These are phyloP conservation scores for Pterocarpus macrocarpus DNA, from an alignment of 306 rosid species.

Conservation along the genomic window DNA sequence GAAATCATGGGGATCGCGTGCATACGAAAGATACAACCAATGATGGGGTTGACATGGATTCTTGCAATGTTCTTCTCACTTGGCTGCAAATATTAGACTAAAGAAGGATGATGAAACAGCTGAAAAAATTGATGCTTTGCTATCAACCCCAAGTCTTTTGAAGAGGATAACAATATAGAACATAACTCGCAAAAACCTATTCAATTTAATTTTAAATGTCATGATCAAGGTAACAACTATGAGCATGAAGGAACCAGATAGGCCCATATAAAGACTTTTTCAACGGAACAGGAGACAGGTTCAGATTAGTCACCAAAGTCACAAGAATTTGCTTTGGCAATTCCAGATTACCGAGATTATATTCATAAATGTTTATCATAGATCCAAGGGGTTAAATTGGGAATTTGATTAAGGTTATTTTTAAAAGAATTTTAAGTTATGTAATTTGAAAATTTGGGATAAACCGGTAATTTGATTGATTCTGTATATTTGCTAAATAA, in stretches of 20 bases:
- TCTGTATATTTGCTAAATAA: too few species aligned
- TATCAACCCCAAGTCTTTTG: constrained; percentile 74
- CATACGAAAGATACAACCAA: constrained; percentile 73
- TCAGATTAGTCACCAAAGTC: constrained; percentile 42
- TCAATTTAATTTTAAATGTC: constrained; percentile 75
- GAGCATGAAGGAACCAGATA: constrained; percentile 49
- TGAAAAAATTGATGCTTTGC: constrained; percentile 58
- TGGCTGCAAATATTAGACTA: constrained; percentile 79
- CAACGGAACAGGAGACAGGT: constrained; percentile 44
- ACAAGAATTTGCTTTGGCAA: constrained; percentile 55
- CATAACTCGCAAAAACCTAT: constrained; percentile 72
- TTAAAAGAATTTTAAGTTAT: too few species aligned
- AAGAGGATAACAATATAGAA: constrained; percentile 69
- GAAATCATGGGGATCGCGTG: constrained; percentile 68
- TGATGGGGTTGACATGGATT: constrained; percentile 71
- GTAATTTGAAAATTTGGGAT: too few species aligned
- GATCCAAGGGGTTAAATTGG: too few species aligned
- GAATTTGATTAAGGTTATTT: too few species aligned
- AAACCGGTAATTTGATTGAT: too few species aligned
- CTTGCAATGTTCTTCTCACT: constrained; percentile 67
- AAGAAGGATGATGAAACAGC: constrained; percentile 75
- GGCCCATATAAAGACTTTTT: constrained; percentile 45
- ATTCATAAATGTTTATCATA: too few species aligned
- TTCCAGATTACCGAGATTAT: constrained; percentile 67
- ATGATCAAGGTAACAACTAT: constrained; percentile 43